phyloP scores from a whole-genome alignment of 768 basidiomycete species.

The Clitopilus passeckerianus region DNA sequence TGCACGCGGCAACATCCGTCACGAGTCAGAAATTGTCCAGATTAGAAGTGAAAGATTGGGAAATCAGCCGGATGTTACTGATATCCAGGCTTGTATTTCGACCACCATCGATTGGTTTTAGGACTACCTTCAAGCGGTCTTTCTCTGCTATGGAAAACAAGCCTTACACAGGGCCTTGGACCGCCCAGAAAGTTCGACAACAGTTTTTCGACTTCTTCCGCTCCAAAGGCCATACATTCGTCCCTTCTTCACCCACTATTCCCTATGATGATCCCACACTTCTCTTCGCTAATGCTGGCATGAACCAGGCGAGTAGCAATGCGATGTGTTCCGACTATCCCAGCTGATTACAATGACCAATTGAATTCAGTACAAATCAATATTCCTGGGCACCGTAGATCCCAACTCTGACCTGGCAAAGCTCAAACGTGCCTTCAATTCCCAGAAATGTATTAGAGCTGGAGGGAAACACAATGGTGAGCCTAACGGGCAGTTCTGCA shows the following conservation, averaged over 20 bases:
- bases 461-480: constrained; percentile 98
- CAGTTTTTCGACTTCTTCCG: constrained; percentile 91
- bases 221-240: constrained; percentile 76
- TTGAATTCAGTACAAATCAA: constrained; percentile 78
- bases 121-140: background rate
- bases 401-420: constrained; percentile 89
- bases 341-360: background rate
- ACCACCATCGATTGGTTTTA: constrained; percentile 17
- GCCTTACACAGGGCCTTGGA: constrained; percentile 52
- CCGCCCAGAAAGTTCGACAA: constrained; percentile 78
- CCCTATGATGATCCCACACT: constrained; percentile 98
- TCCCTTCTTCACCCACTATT: constrained; percentile 87
- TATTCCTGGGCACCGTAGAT: constrained; percentile 98
- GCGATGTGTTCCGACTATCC: background rate
- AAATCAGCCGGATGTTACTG: constrained; percentile 15
- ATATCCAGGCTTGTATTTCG: constrained; percentile 16
- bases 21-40: constrained; percentile 15
- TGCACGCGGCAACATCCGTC: constrained; percentile 14
- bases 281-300: constrained; percentile 97
- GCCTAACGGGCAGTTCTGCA: background rate
- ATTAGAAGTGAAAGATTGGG: constrained; percentile 1
- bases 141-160: constrained; percentile 30
- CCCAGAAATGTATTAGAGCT: constrained; percentile 97
- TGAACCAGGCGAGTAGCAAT: constrained; percentile 69
- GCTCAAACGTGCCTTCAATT: constrained; percentile 91